A percentile compares a stretch with the other conserved stretches of the same genome.
Evolutionary conservation across 495 filamentous ascomycete genomes (phyloP).

Genomic region (Haplographium delicatum): DNA sequence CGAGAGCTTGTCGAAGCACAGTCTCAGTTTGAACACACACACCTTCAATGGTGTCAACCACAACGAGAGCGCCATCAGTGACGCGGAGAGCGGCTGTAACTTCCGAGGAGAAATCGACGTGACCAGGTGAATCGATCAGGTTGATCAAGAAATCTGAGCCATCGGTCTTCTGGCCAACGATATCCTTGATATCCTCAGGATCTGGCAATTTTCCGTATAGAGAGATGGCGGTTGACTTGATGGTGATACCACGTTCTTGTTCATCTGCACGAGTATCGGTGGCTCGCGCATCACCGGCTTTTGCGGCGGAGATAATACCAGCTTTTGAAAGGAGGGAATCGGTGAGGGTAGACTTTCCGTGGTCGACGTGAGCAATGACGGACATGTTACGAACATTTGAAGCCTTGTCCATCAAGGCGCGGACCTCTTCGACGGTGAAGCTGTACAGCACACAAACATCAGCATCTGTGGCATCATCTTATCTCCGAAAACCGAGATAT

Average conservation of each 20-base stretch:
- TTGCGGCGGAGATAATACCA: slow-evolving; percentile 98
- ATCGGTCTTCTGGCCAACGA: slow-evolving; percentile 74
- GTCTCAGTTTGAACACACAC: slow-evolving; percentile 99
- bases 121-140: slow-evolving; percentile 98
- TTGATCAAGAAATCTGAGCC: slow-evolving; percentile 99
- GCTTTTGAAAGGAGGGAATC: slow-evolving; percentile 98
- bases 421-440: slow-evolving; percentile 99
- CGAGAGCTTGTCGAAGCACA: slow-evolving; percentile 96
- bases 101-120: slow-evolving; percentile 99
- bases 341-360: slow-evolving; percentile 99
- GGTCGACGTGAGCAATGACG: slow-evolving; percentile 99
- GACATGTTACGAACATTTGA: slow-evolving; percentile 99
- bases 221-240: slow-evolving; percentile 99
- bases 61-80: slow-evolving; percentile 98
- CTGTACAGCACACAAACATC: slow-evolving; percentile 43
- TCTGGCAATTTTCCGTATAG: slow-evolving; percentile 82
- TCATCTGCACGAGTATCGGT: slow-evolving; percentile 97
- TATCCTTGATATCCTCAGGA: slow-evolving; percentile 90
- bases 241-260: slow-evolving; percentile 99
- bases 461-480: slow-evolving; percentile 8
- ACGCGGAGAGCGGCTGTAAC: slow-evolving; percentile 99
- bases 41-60: slow-evolving; percentile 99
- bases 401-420: slow-evolving; percentile 92
- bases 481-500: slow-evolving; percentile 9
- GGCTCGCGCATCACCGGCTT: slow-evolving; percentile 91